A percentile compares a stretch with the other conserved stretches of the same genome.
Evolutionary conservation across 495 filamentous ascomycete species (phyloP).

Genomic region (Ramalina intermedia): DNA sequence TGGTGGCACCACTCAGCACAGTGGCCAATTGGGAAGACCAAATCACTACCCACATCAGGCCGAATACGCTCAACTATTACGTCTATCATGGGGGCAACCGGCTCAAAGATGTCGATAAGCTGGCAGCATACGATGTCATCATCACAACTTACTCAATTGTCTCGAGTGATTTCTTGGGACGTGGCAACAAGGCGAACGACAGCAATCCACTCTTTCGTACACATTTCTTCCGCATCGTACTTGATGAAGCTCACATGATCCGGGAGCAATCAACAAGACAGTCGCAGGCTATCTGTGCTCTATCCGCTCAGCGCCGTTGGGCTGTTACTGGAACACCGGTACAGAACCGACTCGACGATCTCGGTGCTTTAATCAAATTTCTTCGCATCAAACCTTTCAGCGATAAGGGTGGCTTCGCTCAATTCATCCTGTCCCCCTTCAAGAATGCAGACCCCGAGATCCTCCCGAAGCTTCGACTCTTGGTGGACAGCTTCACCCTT

Average conservation of each 20-base stretch:
- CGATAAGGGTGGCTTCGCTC: slow-evolving; percentile 54
- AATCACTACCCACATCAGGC: slow-evolving; percentile 62
- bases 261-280: slow-evolving; percentile 67
- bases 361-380: slow-evolving; percentile 82
- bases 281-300: slow-evolving; percentile 69
- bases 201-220: slow-evolving; percentile 52
- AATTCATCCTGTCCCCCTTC: slow-evolving; percentile 70
- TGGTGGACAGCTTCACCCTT: slow-evolving; percentile 84
- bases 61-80: slow-evolving; percentile 47
- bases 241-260: slow-evolving; percentile 93
- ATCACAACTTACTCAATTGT: slow-evolving; percentile 86
- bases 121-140: slow-evolving; percentile 65
- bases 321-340: slow-evolving; percentile 84
- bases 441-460: slow-evolving; percentile 63
- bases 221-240: slow-evolving; percentile 87
- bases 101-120: slow-evolving; percentile 46
- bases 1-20: slow-evolving; percentile 80
- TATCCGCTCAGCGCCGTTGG: slow-evolving; percentile 76
- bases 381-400: slow-evolving; percentile 77
- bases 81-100: slow-evolving; percentile 75
- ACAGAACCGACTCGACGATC: slow-evolving; percentile 83
- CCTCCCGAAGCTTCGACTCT: slow-evolving; percentile 69
- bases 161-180: slow-evolving; percentile 56
- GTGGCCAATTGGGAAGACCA: slow-evolving; percentile 88
- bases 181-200: slow-evolving; percentile 41